Base-by-base conservation (phyloP, 2,329 filamentous ascomycete species). In the Phialophora tarda region DNA sequence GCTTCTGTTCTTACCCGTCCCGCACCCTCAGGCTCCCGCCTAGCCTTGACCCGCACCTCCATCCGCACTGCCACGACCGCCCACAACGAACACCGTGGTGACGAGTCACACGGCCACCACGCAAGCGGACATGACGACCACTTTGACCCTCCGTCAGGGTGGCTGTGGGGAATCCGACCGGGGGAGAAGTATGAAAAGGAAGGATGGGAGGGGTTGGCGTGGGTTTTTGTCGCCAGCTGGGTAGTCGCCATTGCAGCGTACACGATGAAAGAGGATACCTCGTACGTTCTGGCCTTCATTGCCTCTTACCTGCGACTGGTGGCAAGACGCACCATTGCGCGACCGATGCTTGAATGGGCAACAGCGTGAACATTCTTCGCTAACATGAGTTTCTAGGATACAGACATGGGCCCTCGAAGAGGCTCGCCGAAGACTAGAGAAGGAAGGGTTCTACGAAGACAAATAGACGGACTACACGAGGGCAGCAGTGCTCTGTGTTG, bases 361-460 rank as follows among this genome's bases (percentile, higher is more conserved):
- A 34, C 32, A 3, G 10, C 14, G 6, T n/a, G 12, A 5, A 17
- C 17, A 32, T 14, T 14, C 14, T 8, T 62, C 10, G 26, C 59
- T 65, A 56, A 60, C 26, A 11, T 61, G 12, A n/a, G n/a, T 7
- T 11, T 65, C 68, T 75, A 99, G 95, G 80, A 97, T 99, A 88
- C 95, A 98, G 84, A 98, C 94, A 63, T 99, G 95, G 95, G 95
- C 95, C 70, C 88, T 99, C 51, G 95, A 99, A 82, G 95, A 99
- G 83, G 95, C 95, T 61, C 88, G 95, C 77, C 88, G 95, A 83
- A 87, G 95, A 83, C 88, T 99, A 86, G 95, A 99, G 83, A 91
- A 89, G 67, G 95, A 99, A 84, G 95, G 95, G 67, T 93, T 98
- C 77, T 82, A 98, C 76, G 88, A 91, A 76, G 94, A 97, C 28